phyloP scores from a whole-genome alignment of 2,329 filamentous ascomycete genomes.

The Corniculantispora saksenae region DNA sequence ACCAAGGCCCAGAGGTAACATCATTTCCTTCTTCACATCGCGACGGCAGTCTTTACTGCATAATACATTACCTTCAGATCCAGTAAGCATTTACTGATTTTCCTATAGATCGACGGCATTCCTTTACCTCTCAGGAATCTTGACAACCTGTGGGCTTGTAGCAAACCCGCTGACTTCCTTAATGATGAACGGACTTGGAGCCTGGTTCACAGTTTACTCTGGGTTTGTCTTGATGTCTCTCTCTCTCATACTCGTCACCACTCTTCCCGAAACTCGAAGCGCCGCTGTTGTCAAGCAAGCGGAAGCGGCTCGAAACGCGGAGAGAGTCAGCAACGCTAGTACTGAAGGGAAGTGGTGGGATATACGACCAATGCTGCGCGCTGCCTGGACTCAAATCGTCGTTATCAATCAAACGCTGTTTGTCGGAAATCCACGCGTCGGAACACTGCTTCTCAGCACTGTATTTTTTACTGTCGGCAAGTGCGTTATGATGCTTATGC shows the following conservation, averaged over 20 bases:
- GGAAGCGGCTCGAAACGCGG: constrained; percentile 5
- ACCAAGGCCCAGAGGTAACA: constrained; percentile 14
- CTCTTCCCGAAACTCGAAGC: constrained; percentile 21
- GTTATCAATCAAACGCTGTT: constrained; percentile 2
- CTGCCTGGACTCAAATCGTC: background rate
- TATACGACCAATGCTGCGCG: background rate
- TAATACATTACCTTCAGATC: background rate
- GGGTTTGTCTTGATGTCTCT: constrained; percentile 18
- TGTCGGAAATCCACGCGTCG: background rate
- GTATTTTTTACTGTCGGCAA: constrained; percentile 4
- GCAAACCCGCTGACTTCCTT: constrained; percentile 23
- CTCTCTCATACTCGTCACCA: constrained; percentile 13
- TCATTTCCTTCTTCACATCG: background rate
- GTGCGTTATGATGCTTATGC: background rate
- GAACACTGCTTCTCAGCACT: background rate
- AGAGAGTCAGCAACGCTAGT: background rate
- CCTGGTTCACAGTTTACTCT: constrained; percentile 18
- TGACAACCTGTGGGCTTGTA: constrained; percentile 22
- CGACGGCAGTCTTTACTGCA: no score
- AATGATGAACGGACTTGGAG: constrained; percentile 20
- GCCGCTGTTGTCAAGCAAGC: background rate
- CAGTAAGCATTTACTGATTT: background rate
- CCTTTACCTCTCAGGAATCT: constrained; percentile 22
- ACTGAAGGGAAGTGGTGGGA: background rate
- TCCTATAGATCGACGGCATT: constrained; percentile 22